These are phyloP conservation scores for Achlya hypogyna DNA, from an alignment of 352 stramenopile genomes.

Conservation along the genomic window DNA sequence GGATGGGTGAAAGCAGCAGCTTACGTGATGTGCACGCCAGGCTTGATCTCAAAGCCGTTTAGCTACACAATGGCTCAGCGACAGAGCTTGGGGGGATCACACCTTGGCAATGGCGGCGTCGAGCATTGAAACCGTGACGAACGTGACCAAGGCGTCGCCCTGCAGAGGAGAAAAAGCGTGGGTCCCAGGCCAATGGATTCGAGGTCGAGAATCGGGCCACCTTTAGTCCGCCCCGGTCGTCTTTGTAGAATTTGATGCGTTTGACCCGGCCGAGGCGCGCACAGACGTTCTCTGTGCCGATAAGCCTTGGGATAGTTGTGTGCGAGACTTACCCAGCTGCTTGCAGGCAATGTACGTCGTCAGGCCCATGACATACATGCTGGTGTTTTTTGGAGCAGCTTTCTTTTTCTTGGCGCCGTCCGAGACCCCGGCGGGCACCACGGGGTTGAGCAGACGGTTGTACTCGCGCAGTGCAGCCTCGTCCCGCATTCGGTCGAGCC, in stretches of 20 bases:
- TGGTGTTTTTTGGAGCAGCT: slow-evolving; percentile 39
- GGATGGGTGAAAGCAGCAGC: background rate
- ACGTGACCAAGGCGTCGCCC: slow-evolving; percentile 82
- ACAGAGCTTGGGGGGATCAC: background rate
- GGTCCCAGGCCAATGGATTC: background rate
- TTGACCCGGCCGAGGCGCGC: slow-evolving; percentile 68
- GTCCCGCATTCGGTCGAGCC: background rate
- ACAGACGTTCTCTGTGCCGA: slow-evolving; percentile 47
- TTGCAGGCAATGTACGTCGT: slow-evolving; percentile 74
- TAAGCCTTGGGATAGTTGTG: background rate
- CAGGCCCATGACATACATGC: slow-evolving; percentile 71
- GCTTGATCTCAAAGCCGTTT: slow-evolving; percentile 77
- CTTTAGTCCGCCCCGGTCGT: slow-evolving; percentile 66
- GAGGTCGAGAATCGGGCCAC: slow-evolving; percentile 22
- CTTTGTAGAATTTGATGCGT: slow-evolving; percentile 82
- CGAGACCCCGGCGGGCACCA: slow-evolving; percentile 19
- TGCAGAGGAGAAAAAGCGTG: slow-evolving; percentile 13
- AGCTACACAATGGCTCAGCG: slow-evolving; percentile 30
- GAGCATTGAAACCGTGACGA: slow-evolving; percentile 55
- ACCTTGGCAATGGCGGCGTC: slow-evolving; percentile 65
- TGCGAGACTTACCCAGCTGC: slow-evolving; percentile 45
- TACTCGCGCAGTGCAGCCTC: slow-evolving; percentile 22
- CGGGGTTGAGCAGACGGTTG: slow-evolving; percentile 35
- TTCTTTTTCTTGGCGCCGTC: slow-evolving; percentile 13
- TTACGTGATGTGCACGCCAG: slow-evolving; percentile 74